Evolutionary conservation across 1,284 basidiomycete genomes (phyloP).

Genomic region (Golubevia sp.): DNA sequence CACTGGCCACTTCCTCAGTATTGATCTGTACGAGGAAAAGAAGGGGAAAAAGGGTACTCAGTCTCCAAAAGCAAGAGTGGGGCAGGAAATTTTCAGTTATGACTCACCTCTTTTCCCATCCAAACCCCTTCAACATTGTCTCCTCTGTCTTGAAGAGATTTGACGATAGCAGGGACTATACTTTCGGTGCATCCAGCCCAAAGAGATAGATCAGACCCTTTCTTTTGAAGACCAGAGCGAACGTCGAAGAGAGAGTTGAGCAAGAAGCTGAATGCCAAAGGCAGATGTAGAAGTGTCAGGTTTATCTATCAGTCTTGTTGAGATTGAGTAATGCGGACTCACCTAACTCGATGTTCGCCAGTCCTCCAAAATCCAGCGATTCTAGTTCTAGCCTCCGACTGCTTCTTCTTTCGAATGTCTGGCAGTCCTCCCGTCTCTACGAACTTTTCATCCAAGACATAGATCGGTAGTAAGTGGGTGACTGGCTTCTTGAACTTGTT

Average conservation of each 20-base stretch:
- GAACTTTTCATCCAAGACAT: constrained; percentile 38
- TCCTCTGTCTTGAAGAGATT: constrained; percentile 57
- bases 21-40: too few relatives aligned
- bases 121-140: constrained; percentile 64
- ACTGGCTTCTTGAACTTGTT: constrained; percentile 24
- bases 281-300: not conserved
- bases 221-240: constrained; percentile 12
- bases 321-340: not conserved
- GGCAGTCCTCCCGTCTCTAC: constrained; percentile 39
- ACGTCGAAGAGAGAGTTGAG: constrained; percentile 41
- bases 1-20: too few relatives aligned
- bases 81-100: too few relatives aligned
- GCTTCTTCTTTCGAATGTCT: constrained; percentile 18
- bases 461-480: constrained; percentile 46
- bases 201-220: constrained; percentile 35
- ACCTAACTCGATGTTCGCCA: constrained; percentile 30
- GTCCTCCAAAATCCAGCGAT: constrained; percentile 32
- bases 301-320: not conserved
- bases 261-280: constrained; percentile 18
- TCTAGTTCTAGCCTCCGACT: constrained; percentile 30
- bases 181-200: constrained; percentile 40
- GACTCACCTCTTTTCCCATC: constrained; percentile 63
- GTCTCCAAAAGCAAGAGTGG: too few relatives aligned
- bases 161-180: constrained; percentile 53
- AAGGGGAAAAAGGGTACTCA: too few relatives aligned